phyloP scores from a whole-genome alignment of 1,284 basidiomycete genomes.

The Psilocybe mexicana region DNA sequence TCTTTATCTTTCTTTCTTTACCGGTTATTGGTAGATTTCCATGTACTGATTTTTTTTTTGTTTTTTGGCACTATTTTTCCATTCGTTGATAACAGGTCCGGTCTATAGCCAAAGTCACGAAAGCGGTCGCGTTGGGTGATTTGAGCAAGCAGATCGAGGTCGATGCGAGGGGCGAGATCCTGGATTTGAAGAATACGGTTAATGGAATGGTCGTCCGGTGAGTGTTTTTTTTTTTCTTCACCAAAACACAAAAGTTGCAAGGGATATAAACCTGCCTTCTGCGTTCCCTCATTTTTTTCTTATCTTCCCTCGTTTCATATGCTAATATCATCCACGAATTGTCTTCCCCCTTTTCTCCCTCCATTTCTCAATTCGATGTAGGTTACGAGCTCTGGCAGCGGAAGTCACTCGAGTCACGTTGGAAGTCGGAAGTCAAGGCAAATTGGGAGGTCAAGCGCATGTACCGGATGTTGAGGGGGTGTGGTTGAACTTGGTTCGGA shows the following conservation, averaged over 20 bases:
- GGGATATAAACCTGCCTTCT: no score
- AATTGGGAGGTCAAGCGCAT: slow-evolving; percentile 88
- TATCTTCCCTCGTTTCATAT: not conserved
- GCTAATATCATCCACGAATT: not conserved
- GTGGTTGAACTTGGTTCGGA: slow-evolving; percentile 89
- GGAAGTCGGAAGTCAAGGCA: slow-evolving; percentile 88
- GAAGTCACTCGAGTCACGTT: slow-evolving; percentile 96
- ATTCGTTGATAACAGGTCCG: slow-evolving; percentile 54
- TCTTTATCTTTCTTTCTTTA: not conserved
- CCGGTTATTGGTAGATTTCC: not conserved
- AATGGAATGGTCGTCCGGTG: slow-evolving; percentile 91
- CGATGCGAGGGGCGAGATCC: slow-evolving; percentile 93
- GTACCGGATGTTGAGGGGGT: slow-evolving; percentile 96
- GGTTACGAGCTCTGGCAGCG: slow-evolving; percentile 86
- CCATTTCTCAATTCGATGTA: slow-evolving; percentile 4
- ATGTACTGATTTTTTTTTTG: not conserved
- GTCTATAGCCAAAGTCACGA: slow-evolving; percentile 90
- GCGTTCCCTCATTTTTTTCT: not conserved
- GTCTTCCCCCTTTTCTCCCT: no score
- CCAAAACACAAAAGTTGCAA: no score
- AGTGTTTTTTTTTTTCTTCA: not conserved
- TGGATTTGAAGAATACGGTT: slow-evolving; percentile 97
- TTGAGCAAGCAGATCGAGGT: slow-evolving; percentile 96
- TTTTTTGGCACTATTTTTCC: no score
- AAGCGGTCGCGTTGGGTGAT: slow-evolving; percentile 95